phyloP scores from a whole-genome alignment of 805 yeast species.

The Ogataea ramenticola region DNA sequence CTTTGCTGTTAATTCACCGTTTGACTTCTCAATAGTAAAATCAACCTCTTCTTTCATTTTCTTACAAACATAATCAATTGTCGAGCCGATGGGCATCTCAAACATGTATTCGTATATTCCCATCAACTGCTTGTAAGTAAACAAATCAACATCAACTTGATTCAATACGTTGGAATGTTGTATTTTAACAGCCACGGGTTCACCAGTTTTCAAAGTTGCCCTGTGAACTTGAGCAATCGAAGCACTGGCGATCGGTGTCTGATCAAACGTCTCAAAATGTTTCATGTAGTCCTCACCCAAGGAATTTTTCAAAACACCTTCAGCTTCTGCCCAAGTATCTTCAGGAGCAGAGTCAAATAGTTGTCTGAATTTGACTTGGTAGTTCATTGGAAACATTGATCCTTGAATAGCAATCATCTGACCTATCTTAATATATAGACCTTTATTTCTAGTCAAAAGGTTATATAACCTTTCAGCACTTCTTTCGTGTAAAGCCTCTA shows the following conservation, averaged over 20 bases:
- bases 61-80: constrained; percentile 49
- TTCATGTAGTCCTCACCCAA: constrained; percentile 36
- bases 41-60: constrained; percentile 56
- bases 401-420: constrained; percentile 78
- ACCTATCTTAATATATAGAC: constrained; percentile 69
- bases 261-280: constrained; percentile 40
- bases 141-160: constrained; percentile 56
- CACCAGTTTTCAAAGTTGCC: constrained; percentile 39
- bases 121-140: constrained; percentile 47
- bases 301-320: constrained; percentile 30
- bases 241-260: constrained; percentile 64
- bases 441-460: constrained; percentile 40
- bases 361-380: constrained; percentile 45
- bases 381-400: constrained; percentile 56
- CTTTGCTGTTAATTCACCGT: constrained; percentile 35
- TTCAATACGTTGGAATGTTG: constrained; percentile 57
- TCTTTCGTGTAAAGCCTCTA: constrained; percentile 52
- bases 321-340: constrained; percentile 43
- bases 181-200: constrained; percentile 55
- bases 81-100: constrained; percentile 54
- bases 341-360: constrained; percentile 66
- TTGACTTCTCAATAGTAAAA: constrained; percentile 48
- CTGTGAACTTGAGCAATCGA: constrained; percentile 66
- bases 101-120: constrained; percentile 49
- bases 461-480: constrained; percentile 45